Evolutionary conservation across 73 alveolate genomes (phyloP), one percentile per base, ranked within the genome.

Genomic region (Paramecium sexaurelia): DNA sequence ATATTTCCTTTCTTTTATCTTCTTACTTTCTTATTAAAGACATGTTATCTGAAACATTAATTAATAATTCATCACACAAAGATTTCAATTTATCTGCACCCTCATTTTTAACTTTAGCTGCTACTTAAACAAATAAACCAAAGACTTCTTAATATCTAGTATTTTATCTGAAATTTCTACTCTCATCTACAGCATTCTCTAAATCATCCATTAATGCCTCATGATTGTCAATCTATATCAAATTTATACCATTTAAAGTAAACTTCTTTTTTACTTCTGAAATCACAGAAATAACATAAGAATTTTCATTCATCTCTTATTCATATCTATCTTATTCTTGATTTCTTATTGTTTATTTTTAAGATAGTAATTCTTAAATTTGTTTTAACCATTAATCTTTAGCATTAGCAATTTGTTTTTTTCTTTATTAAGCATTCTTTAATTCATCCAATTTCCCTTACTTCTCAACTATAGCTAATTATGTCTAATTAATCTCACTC

Each of bases 161-260:
- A 33, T 73, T 73, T 35, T 73, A 73, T 73, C 87, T 73, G 35
- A 73, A 73, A 73, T 73, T 73, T 17, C 57, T 73, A 35, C 66
- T 35, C 35, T 73, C 87, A 73, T 73, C 87, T 0, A 73, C 87
- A 73, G 87, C 87, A 73, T 73, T 73, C 17, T 73, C 87, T 5
- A 73, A n/a, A 73, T 73, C 87, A 35, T 73, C 87, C 66, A 29
- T 24, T n/a, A 73, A 35, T 32, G 45, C 26, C 1, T 73, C 45
- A 73, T 73, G 35, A 17, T 27, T 29, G 15, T 73, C 19, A 20
- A 73, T 32, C 19, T 73, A 35, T 1, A 73, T 73, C 22, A 73
- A 35, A 19, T 41, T 73, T 0, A 73, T 73, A 13, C 87, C 87
- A 73, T 36, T 41, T 33, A 20, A 3, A 35, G 22, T 73, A 33